A percentile compares a stretch with the other conserved stretches of the same genome.
These are phyloP conservation scores for Terana coerulea DNA, from an alignment of 768 basidiomycete species.

Conservation along the genomic window DNA sequence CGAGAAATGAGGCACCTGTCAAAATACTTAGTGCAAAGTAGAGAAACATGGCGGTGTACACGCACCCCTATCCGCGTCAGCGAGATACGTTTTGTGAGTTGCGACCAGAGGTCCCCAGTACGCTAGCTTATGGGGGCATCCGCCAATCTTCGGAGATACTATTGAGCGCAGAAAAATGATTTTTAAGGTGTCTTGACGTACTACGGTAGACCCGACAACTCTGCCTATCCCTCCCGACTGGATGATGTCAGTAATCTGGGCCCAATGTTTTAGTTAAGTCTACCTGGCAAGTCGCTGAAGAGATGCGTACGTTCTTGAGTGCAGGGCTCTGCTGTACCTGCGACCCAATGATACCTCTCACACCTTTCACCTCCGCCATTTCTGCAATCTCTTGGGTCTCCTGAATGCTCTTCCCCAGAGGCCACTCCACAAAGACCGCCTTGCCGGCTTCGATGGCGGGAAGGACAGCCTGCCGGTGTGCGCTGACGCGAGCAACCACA, in stretches of 20 bases:
- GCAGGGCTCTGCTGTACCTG: not conserved
- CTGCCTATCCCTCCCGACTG: not conserved
- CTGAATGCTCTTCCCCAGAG: constrained; percentile 23
- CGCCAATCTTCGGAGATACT: not conserved
- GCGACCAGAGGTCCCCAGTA: not conserved
- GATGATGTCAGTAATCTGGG: not conserved
- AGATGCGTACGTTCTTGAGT: not conserved
- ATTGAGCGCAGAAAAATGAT: not conserved
- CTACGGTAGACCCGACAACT: not conserved
- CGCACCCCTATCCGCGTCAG: too few species aligned
- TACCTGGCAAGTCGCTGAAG: not conserved
- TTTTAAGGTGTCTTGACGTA: not conserved
- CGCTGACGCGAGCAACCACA: not conserved
- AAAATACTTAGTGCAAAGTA: too few species aligned
- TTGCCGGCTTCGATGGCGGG: not conserved
- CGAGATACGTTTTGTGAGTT: not conserved
- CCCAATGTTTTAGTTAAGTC: too few species aligned
- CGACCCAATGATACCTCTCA: not conserved
- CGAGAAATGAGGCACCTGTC: not conserved
- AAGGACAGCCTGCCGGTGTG: not conserved
- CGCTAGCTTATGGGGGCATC: not conserved
- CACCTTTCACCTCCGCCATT: not conserved
- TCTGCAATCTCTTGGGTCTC: not conserved
- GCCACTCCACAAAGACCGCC: constrained; percentile 31
- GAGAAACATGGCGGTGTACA: not conserved